A percentile compares a stretch with the other conserved stretches of the same genome.
These are phyloP conservation scores for Candida taoyuanica DNA, from an alignment of 805 yeast genomes.

Conservation along the genomic window DNA sequence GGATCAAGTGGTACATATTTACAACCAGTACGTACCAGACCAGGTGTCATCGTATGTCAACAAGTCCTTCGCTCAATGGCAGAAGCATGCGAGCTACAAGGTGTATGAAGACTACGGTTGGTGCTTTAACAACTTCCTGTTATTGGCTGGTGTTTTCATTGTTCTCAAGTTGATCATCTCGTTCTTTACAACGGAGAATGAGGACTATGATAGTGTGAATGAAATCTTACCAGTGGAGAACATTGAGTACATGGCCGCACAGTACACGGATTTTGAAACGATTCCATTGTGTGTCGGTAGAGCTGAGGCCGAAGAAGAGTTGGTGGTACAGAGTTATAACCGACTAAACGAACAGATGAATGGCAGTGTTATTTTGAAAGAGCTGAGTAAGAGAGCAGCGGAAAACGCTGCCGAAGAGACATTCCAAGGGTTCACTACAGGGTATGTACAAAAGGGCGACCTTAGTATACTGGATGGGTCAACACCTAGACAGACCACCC, in stretches of 20 bases:
- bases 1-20: conserved; percentile 1
- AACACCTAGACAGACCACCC: conserved; percentile 10
- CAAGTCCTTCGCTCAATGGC: conserved; percentile 2
- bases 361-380: conserved; percentile 3
- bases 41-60: conserved; percentile 2
- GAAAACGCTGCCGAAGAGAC: not conserved
- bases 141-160: conserved; percentile 2
- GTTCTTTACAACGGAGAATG: not conserved
- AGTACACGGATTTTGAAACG: conserved; percentile 14
- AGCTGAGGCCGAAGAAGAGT: conserved; percentile 13
- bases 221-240: not conserved
- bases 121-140: conserved; percentile 1
- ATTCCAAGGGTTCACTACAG: not conserved
- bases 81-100: conserved; percentile 8
- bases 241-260: not conserved
- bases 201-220: not conserved
- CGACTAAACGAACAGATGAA: conserved; percentile 1
- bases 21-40: conserved; percentile 9
- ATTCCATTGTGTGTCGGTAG: conserved; percentile 13
- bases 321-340: conserved; percentile 6
- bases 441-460: not conserved
- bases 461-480: conserved; percentile 10
- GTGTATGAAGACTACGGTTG: conserved; percentile 10
- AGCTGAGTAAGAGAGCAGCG: conserved; percentile 2
- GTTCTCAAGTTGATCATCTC: conserved; percentile 3